A percentile compares a stretch with the other conserved stretches of the same genome.
phyloP scores from a whole-genome alignment of 768 basidiomycete species.

The Suillus placidus region DNA sequence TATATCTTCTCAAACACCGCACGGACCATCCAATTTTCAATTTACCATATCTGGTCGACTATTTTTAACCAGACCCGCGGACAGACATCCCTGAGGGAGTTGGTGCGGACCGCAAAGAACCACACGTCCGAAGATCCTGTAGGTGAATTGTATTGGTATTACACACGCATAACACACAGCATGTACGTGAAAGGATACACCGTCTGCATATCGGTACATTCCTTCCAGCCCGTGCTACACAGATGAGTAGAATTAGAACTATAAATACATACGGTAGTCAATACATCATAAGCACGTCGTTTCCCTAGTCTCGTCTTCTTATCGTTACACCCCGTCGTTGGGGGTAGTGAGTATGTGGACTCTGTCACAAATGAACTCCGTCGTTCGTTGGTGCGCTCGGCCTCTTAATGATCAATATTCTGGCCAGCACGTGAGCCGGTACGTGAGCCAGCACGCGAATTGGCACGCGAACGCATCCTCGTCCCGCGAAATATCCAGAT shows the following conservation, averaged over 20 bases:
- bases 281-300: background rate
- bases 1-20: too few species aligned
- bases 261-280: slow-evolving; percentile 7
- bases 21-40: too few species aligned
- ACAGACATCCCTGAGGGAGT: background rate
- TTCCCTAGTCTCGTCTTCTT: background rate
- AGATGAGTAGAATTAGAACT: background rate
- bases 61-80: too few species aligned
- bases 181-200: background rate
- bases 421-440: slow-evolving; percentile 12
- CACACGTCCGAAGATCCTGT: too few species aligned
- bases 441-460: slow-evolving; percentile 31
- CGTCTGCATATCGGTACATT: background rate
- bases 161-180: background rate
- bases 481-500: slow-evolving; percentile 64
- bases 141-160: background rate
- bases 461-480: slow-evolving; percentile 31
- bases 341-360: background rate
- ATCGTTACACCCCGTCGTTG: background rate
- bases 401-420: background rate
- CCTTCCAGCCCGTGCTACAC: background rate
- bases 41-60: too few species aligned
- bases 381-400: background rate
- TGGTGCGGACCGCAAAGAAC: background rate
- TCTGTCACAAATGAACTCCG: background rate